phyloP scores from a whole-genome alignment of 1,284 basidiomycete species.

The Cryptococcus neoformans region DNA sequence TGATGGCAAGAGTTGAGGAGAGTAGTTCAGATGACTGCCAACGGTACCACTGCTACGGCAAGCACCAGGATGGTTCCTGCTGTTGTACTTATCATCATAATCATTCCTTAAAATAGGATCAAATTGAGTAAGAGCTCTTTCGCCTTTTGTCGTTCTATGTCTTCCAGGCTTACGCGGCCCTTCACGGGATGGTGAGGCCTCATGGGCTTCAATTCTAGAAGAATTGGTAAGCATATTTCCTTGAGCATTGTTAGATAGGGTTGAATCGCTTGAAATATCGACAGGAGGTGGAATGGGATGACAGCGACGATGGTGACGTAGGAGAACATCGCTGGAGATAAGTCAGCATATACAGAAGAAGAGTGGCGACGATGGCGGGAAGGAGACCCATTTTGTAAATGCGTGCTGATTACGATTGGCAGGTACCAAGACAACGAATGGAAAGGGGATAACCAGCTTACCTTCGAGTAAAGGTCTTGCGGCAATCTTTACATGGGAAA shows the following conservation, averaged over 20 bases:
- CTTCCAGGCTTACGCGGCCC: conserved; percentile 26
- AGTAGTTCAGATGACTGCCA: conserved; percentile 27
- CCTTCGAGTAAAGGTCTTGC: conserved; percentile 50
- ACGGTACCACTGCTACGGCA: conserved; percentile 27
- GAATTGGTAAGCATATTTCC: conserved; percentile 42
- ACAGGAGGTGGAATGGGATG: conserved; percentile 46
- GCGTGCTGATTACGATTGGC: neutral
- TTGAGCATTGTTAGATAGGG: conserved; percentile 30
- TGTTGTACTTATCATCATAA: conserved; percentile 24
- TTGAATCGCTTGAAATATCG: conserved; percentile 38
- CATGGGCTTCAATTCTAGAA: conserved; percentile 36
- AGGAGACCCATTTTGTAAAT: too few relatives aligned
- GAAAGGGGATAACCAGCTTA: conserved; percentile 11
- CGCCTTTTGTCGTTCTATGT: conserved; percentile 9
- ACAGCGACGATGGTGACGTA: conserved; percentile 48
- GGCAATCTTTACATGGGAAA: conserved; percentile 48
- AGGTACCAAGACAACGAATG: neutral
- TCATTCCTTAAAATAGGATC: conserved; percentile 8
- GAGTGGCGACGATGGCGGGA: too few relatives aligned
- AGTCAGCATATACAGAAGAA: neutral
- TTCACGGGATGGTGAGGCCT: conserved; percentile 23
- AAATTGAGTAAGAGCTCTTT: conserved; percentile 5
- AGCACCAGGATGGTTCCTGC: conserved; percentile 14
- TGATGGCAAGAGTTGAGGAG: conserved; percentile 40
- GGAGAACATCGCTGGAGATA: conserved; percentile 45